phyloP scores from a whole-genome alignment of 768 basidiomycete species.

The Mycena rosella region DNA sequence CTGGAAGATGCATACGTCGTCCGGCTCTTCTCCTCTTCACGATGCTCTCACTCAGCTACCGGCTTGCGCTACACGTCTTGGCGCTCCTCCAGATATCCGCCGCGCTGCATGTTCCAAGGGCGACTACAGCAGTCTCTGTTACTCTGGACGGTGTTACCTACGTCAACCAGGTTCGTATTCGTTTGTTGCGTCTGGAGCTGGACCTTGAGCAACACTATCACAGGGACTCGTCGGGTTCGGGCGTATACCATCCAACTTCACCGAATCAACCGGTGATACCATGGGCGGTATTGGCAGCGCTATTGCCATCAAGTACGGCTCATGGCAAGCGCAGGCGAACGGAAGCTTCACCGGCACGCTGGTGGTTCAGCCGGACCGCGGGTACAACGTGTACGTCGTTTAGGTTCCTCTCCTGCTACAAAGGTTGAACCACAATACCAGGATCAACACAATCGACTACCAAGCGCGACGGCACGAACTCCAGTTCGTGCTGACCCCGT shows the following conservation, averaged over 20 bases:
- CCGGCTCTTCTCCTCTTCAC: neutral
- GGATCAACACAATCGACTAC: constrained; percentile 69
- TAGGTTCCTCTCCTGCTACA: too few relatives aligned
- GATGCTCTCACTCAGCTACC: neutral
- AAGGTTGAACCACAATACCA: constrained; percentile 35
- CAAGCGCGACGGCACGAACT: constrained; percentile 74
- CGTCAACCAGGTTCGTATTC: constrained; percentile 23
- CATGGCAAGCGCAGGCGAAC: constrained; percentile 52
- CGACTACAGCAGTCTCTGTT: constrained; percentile 19
- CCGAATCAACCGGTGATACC: constrained; percentile 69
- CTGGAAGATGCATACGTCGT: neutral
- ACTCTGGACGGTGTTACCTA: constrained; percentile 31
- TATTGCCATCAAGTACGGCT: constrained; percentile 65
- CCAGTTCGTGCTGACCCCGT: constrained; percentile 69
- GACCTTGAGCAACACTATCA: neutral
- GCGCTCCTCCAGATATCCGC: neutral
- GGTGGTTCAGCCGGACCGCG: constrained; percentile 70
- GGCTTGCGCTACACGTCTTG: neutral
- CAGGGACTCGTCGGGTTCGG: constrained; percentile 70
- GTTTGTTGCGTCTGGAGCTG: neutral
- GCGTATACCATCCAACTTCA: constrained; percentile 68
- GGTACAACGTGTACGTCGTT: constrained; percentile 65
- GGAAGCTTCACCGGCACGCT: constrained; percentile 64
- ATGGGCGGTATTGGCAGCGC: constrained; percentile 75
- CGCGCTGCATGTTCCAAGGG: neutral